Conservation (phyloP, 192 early-diverging fungal species). For the Coemansia sp. region DNA sequence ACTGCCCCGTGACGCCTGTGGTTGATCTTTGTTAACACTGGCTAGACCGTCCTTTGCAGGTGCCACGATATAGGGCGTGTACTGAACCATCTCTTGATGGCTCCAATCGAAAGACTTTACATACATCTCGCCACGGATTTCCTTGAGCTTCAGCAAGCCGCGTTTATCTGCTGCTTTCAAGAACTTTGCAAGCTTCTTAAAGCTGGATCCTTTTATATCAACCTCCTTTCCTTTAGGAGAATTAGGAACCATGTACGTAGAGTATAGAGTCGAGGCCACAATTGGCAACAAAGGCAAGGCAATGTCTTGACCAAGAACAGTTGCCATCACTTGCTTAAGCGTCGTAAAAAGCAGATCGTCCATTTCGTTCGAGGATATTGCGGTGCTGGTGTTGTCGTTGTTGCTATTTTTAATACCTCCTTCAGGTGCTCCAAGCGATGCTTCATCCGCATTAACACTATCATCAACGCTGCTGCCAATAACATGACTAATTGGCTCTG, state of each 20-base stretch:
- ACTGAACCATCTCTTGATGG: slow-evolving; percentile 31
- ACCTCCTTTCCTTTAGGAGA: slow-evolving; percentile 61
- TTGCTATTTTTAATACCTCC: neutral
- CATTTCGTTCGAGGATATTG: slow-evolving; percentile 59
- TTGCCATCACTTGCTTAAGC: slow-evolving; percentile 70
- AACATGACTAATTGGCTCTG: neutral
- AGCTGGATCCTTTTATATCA: slow-evolving; percentile 82
- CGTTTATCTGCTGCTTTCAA: slow-evolving; percentile 85
- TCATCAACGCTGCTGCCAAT: neutral
- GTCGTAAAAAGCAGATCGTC: slow-evolving; percentile 72
- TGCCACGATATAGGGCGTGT: slow-evolving; percentile 30
- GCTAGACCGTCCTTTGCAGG: neutral
- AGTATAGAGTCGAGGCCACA: slow-evolving; percentile 71
- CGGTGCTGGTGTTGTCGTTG: neutral
- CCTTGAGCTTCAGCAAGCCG: slow-evolving; percentile 81
- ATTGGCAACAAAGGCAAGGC: slow-evolving; percentile 70
- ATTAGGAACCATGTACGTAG: slow-evolving; percentile 71
- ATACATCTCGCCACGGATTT: slow-evolving; percentile 54
- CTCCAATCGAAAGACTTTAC: slow-evolving; percentile 44
- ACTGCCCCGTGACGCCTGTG: neutral
- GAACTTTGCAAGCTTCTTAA: slow-evolving; percentile 89
- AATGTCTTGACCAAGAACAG: slow-evolving; percentile 60
- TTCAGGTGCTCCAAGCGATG: neutral
- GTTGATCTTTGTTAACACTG: neutral
- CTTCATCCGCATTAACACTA: neutral